Evolutionary conservation across 179 eudicot genomes (phyloP).

Genomic region (Gypsophila paniculata): DNA sequence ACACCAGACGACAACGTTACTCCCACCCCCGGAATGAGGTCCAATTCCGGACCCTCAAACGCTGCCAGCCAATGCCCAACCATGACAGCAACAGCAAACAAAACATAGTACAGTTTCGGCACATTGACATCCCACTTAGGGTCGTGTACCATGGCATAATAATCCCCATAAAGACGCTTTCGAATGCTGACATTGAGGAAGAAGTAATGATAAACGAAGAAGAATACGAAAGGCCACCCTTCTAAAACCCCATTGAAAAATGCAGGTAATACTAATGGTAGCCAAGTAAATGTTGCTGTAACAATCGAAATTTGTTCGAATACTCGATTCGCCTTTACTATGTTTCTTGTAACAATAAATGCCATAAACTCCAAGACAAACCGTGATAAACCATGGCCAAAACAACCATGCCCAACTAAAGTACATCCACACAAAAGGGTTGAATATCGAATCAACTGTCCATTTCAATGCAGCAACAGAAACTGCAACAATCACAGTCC

Average conservation of each 20-base stretch:
- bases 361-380: conserved; percentile 51
- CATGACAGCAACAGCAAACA: conserved; percentile 55
- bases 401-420: conserved; percentile 87
- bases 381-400: conserved; percentile 85
- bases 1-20: conserved; percentile 26
- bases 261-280: conserved; percentile 81
- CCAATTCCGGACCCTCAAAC: conserved; percentile 76
- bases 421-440: conserved; percentile 84
- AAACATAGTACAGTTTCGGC: conserved; percentile 38
- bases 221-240: conserved; percentile 87
- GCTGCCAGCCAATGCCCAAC: conserved; percentile 86
- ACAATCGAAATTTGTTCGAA: conserved; percentile 67
- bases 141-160: conserved; percentile 55
- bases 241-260: conserved; percentile 74
- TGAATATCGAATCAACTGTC: conserved; percentile 39
- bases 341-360: conserved; percentile 50
- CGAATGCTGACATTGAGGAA: conserved; percentile 71
- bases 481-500: conserved; percentile 34
- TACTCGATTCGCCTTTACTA: conserved; percentile 45
- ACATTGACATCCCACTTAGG: conserved; percentile 56
- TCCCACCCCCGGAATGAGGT: conserved; percentile 77
- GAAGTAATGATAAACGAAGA: conserved; percentile 79
- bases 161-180: conserved; percentile 72
- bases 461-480: conserved; percentile 49
- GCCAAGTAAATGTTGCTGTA: conserved; percentile 70